A percentile compares a stretch with the other conserved stretches of the same genome.
phyloP scores from a whole-genome alignment of 345 rosid genomes.

The Aquilaria yunnanensis region DNA sequence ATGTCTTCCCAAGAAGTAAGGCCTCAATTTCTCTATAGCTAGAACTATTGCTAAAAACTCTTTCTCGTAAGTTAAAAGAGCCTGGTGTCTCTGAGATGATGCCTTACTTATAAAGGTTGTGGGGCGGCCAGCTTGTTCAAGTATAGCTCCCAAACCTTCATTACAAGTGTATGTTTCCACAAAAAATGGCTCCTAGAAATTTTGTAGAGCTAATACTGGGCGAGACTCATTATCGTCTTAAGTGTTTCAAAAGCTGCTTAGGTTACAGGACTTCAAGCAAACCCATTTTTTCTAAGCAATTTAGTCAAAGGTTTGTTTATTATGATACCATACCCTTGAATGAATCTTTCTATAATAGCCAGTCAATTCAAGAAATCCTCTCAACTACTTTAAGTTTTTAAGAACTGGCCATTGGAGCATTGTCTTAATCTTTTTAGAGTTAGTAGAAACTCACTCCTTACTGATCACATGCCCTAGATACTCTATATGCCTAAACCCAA shows the following conservation, averaged over 20 bases:
- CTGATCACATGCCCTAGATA: neutral
- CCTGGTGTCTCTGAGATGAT: neutral
- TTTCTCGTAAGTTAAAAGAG: neutral
- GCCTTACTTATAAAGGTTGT: neutral
- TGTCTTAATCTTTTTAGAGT: neutral
- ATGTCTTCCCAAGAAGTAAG: neutral
- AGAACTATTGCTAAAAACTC: neutral
- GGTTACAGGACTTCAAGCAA: neutral
- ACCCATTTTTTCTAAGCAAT: neutral
- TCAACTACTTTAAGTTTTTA: too few species aligned
- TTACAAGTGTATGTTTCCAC: neutral
- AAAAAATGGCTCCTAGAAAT: neutral
- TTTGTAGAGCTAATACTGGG: neutral
- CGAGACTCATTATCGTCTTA: neutral
- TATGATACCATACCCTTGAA: neutral
- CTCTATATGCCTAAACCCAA: neutral
- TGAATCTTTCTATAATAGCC: too few species aligned
- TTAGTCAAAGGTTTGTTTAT: neutral
- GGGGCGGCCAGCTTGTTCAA: neutral
- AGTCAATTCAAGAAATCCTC: too few species aligned
- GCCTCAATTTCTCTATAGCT: neutral
- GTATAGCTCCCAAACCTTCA: neutral
- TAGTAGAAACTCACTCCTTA: neutral
- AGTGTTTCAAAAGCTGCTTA: neutral
- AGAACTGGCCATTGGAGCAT: too few species aligned